These are phyloP conservation scores for Entomortierella parvispora DNA, from an alignment of 192 early-diverging fungal genomes.

Conservation along the genomic window DNA sequence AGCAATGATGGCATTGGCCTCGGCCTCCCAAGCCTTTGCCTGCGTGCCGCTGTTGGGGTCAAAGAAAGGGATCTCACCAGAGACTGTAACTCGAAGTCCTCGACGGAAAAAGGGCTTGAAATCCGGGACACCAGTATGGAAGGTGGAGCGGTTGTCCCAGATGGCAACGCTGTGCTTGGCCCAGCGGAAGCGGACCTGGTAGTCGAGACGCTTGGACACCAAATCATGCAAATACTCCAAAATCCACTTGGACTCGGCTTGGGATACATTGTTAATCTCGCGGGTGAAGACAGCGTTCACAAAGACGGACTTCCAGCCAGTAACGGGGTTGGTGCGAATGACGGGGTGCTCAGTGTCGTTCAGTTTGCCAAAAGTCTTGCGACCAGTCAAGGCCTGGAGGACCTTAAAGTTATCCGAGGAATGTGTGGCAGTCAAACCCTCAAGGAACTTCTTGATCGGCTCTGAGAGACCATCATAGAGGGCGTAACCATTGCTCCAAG, in stretches of 20 bases:
- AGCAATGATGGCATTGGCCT: constrained; percentile 39
- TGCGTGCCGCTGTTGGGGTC: constrained; percentile 38
- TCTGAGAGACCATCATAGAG: constrained; percentile 68
- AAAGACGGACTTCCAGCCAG: constrained; percentile 73
- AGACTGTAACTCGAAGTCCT: constrained; percentile 43
- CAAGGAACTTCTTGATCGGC: constrained; percentile 63
- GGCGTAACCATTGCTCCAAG: constrained; percentile 66
- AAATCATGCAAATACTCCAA: constrained; percentile 68
- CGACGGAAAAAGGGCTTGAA: constrained; percentile 44
- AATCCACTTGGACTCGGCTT: constrained; percentile 64
- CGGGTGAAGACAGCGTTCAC: constrained; percentile 74
- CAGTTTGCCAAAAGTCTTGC: constrained; percentile 50
- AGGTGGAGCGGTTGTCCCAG: constrained; percentile 72
- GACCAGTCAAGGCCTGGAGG: constrained; percentile 38
- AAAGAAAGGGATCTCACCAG: constrained; percentile 40
- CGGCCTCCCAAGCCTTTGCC: constrained; percentile 34
- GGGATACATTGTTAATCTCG: constrained; percentile 61
- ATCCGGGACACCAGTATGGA: constrained; percentile 60
- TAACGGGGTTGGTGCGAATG: constrained; percentile 76
- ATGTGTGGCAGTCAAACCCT: constrained; percentile 67
- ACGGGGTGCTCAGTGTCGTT: constrained; percentile 54
- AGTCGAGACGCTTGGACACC: constrained; percentile 60
- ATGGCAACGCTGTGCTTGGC: constrained; percentile 70
- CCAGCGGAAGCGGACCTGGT: constrained; percentile 68
- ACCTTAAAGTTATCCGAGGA: constrained; percentile 37